Conservation (phyloP, 106 monocot genomes). For the Dendrobium chrysotoxum region DNA sequence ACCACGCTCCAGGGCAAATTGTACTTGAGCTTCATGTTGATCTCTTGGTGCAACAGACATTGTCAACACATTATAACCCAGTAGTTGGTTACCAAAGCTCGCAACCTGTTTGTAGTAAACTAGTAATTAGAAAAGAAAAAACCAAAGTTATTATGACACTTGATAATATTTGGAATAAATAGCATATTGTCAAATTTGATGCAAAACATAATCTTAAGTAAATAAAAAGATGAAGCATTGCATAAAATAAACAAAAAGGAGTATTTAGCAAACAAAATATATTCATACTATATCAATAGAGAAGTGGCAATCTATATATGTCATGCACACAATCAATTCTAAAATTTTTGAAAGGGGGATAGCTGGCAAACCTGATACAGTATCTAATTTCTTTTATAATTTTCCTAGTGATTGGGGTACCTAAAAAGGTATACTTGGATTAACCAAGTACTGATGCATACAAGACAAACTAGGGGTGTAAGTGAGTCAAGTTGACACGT, state of each 20-base stretch:
- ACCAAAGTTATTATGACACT: background rate
- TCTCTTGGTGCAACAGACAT: slow-evolving; percentile 90
- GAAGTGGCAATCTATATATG: background rate
- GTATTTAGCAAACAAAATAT: background rate
- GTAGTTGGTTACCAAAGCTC: slow-evolving; percentile 69
- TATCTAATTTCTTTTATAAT: background rate
- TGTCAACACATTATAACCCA: slow-evolving; percentile 68
- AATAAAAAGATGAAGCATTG: background rate
- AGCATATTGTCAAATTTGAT: background rate
- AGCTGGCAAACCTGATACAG: background rate
- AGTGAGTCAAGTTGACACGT: no score
- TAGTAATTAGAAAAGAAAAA: background rate
- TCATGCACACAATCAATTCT: background rate
- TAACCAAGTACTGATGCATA: background rate
- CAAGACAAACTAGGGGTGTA: background rate
- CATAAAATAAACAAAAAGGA: background rate
- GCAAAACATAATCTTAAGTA: background rate
- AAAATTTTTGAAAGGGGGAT: background rate
- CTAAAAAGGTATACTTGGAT: background rate
- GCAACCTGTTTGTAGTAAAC: slow-evolving; percentile 48
- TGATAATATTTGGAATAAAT: background rate
- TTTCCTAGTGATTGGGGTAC: background rate
- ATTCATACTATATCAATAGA: background rate
- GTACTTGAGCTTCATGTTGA: slow-evolving; percentile 81
- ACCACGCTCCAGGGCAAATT: slow-evolving; percentile 88